Base-by-base conservation (phyloP, 2,329 filamentous ascomycete genomes). In the Aureobasidium subglaciale region DNA sequence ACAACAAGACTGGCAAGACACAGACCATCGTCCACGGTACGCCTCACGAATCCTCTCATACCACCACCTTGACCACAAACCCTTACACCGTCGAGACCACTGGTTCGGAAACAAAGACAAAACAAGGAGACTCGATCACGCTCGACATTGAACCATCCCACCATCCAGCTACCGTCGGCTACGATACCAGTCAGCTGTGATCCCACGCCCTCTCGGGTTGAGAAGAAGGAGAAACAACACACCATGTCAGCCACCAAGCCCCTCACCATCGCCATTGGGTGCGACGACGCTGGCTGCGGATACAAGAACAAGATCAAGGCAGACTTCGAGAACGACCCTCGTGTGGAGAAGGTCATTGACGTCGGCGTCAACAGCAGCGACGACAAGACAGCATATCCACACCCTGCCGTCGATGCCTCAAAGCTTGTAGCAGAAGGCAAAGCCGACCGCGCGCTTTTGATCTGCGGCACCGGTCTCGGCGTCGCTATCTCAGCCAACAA, bases 401-500 rank as follows among this genome's bases (percentile, higher is more conserved):
- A 88, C 70, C 80, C 87, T 37, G 88, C 88, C 57, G 86, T 88
- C 37, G 81, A 82, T 35, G 88, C 88, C 5, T 86, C 87, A 38
- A 76, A 79, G 58, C 75, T 86, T 34, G 79, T 88, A 10, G 76
- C 78, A 4, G 70, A 75, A 5, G 85, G 84, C 40, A 77, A 83
- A 64, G 86, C 81, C 52, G 89, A 95, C 71, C 85, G 89, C 53
- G 89, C 88, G 0, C 77, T 95, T 34, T 74, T 90, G 38, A 88
- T 95, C 74, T 95, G 89, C 73, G 89, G 90, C 2, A 95, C 90
- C 0, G 90, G 90, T 0, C 79, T 95, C 7, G 90, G 90, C 18
- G 90, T 95, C 7, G 89, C 90, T 63, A 95, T 95, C 67, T 75
- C 82, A n/a, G 90, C 90, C 62, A 95, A 95, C 78, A 95, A 95